These are phyloP conservation scores for Ogataea nakhonphanomensis DNA, from an alignment of 805 yeast species.

Conservation along the genomic window DNA sequence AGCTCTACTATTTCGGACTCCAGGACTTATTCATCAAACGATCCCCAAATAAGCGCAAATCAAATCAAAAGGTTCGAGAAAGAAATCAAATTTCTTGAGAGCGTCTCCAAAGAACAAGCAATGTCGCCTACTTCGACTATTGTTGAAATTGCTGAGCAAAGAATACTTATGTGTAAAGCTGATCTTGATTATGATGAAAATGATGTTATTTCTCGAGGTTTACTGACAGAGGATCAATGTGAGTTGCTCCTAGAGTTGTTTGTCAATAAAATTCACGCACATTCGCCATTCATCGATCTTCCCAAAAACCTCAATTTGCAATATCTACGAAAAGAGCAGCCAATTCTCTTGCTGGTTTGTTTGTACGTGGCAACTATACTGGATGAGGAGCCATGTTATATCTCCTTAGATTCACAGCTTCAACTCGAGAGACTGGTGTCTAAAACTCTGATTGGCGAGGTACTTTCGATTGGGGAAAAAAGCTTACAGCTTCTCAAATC, in stretches of 20 bases:
- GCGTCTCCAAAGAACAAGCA: conserved; percentile 33
- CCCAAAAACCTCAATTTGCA: conserved; percentile 43
- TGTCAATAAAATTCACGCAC: conserved; percentile 40
- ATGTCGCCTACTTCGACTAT: conserved; percentile 44
- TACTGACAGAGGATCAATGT: conserved; percentile 61
- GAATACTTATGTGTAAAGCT: conserved; percentile 33
- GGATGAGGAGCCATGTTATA: conserved; percentile 25
- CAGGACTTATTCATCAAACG: not conserved
- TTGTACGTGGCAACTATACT: conserved; percentile 58
- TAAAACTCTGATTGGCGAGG: conserved; percentile 51
- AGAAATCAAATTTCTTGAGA: conserved; percentile 38
- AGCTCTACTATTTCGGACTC: not conserved
- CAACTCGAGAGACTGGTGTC: conserved; percentile 52
- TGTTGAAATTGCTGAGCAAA: conserved; percentile 42
- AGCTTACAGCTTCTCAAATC: conserved; percentile 63
- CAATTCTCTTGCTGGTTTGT: conserved; percentile 60
- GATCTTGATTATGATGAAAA: conserved; percentile 20
- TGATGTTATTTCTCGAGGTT: conserved; percentile 57
- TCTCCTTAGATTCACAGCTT: conserved; percentile 41
- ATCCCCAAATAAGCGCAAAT: not conserved
- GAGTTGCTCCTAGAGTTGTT: conserved; percentile 49
- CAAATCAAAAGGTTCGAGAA: conserved; percentile 32
- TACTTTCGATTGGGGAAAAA: conserved; percentile 68
- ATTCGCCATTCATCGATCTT: conserved; percentile 57
- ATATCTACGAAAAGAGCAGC: conserved; percentile 47